A percentile compares a stretch with the other conserved stretches of the same genome.
Evolutionary conservation across 495 filamentous ascomycete species (phyloP).

Genomic region (Podospora anserina): DNA sequence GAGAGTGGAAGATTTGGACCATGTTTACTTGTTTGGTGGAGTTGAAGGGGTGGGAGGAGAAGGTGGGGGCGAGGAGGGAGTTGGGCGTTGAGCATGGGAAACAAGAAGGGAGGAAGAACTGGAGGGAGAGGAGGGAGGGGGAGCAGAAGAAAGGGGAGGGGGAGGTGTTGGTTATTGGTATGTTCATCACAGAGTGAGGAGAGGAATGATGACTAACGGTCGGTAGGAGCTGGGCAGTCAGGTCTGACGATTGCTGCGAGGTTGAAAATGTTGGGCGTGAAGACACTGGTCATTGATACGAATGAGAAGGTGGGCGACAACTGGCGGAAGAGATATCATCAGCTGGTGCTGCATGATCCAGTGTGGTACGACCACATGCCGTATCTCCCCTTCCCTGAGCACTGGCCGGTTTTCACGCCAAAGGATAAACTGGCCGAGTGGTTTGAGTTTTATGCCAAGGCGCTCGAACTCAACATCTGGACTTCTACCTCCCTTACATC

Average conservation of each 20-base stretch:
- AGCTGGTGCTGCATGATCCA: conserved; percentile 69
- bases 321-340: conserved; percentile 67
- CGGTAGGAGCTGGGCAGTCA: conserved; percentile 53
- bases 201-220: background rate
- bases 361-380: conserved; percentile 76
- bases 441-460: conserved; percentile 68
- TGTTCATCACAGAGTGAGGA: conserved; percentile 15
- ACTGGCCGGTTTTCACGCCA: conserved; percentile 70
- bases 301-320: conserved; percentile 68
- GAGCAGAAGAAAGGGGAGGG: conserved; percentile 57
- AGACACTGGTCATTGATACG: conserved; percentile 62
- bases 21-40: conserved; percentile 59
- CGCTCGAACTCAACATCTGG: conserved; percentile 80
- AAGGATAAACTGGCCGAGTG: conserved; percentile 81
- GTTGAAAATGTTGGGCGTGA: conserved; percentile 66
- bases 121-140: conserved; percentile 59
- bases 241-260: conserved; percentile 65
- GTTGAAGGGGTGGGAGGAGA: conserved; percentile 53
- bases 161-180: conserved; percentile 65
- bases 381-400: conserved; percentile 64
- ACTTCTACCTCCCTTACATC: conserved; percentile 51
- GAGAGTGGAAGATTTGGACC: conserved; percentile 62
- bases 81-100: conserved; percentile 52
- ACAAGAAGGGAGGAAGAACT: conserved; percentile 50
- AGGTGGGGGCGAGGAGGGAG: conserved; percentile 44